Conservation (phyloP, 345 rosid genomes). For the Rhodomyrtus tomentosa region DNA sequence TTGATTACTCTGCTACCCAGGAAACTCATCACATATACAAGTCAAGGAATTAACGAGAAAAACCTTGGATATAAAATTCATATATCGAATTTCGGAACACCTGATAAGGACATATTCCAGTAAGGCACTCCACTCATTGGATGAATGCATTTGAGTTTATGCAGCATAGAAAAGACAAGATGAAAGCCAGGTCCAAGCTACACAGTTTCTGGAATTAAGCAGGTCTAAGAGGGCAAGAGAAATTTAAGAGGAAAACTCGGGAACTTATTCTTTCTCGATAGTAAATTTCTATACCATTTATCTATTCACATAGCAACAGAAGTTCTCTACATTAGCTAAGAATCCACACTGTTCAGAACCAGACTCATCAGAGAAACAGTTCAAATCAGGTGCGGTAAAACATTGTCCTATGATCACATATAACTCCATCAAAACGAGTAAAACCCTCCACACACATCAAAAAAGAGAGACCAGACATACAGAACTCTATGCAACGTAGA, state of each 20-base stretch:
- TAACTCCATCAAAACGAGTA: slow-evolving; percentile 21
- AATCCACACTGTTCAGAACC: slow-evolving; percentile 48
- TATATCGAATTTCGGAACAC: background rate
- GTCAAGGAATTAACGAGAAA: background rate
- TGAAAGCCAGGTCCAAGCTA: background rate
- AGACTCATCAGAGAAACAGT: slow-evolving; percentile 38
- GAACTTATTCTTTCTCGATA: slow-evolving; percentile 8
- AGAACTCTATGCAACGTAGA: slow-evolving; percentile 6
- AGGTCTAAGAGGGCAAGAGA: background rate
- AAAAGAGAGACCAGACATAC: slow-evolving; percentile 18
- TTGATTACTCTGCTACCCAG: background rate
- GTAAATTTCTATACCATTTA: slow-evolving; percentile 63
- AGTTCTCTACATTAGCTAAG: slow-evolving; percentile 56
- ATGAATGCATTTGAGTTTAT: background rate
- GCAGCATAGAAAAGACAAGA: background rate
- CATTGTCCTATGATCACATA: slow-evolving; percentile 27
- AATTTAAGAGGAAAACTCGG: background rate
- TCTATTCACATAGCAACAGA: slow-evolving; percentile 61
- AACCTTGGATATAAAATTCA: background rate
- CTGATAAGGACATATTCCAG: background rate
- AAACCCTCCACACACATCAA: background rate
- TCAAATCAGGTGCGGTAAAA: slow-evolving; percentile 39
- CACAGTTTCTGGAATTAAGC: background rate
- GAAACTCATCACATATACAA: background rate
- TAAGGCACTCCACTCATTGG: background rate